Evolutionary conservation across 768 basidiomycete genomes (phyloP).

Genomic region (Candolleomyces aberdarensis): DNA sequence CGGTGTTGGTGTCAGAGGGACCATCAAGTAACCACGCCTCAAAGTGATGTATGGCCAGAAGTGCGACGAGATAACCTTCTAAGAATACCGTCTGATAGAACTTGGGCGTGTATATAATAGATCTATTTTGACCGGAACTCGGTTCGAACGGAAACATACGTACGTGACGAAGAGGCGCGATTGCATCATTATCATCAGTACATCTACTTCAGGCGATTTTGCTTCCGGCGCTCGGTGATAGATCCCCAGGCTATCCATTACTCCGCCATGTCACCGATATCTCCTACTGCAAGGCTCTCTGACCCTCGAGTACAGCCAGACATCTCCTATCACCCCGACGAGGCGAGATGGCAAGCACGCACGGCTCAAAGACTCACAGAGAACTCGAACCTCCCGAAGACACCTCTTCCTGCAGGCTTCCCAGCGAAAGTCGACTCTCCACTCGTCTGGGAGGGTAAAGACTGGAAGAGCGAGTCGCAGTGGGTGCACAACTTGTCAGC

Average conservation of each 20-base stretch:
- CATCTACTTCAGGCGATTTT: background rate
- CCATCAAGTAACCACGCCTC: no score
- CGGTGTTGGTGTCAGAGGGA: no score
- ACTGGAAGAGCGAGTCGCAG: constrained; percentile 36
- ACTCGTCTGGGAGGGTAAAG: constrained; percentile 42
- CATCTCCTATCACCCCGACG: constrained; percentile 36
- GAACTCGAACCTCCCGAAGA: constrained; percentile 25
- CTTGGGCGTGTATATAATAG: no score
- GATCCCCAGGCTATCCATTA: no score
- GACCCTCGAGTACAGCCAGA: constrained; percentile 28
- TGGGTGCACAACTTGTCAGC: constrained; percentile 35
- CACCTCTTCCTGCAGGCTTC: constrained; percentile 31
- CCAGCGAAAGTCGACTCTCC: constrained; percentile 32
- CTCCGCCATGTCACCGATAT: no score
- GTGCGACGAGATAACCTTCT: no score
- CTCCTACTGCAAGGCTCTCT: background rate
- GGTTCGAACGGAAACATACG: no score
- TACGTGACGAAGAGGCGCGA: background rate
- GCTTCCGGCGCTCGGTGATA: background rate
- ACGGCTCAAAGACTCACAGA: constrained; percentile 33
- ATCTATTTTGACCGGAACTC: no score
- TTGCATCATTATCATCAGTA: background rate
- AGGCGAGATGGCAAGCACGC: constrained; percentile 33
- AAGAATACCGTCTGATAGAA: no score
- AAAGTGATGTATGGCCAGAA: no score